Percentiles rank a stretch among this genome's conserved stretches.
phyloP scores from a whole-genome alignment of 2,329 filamentous ascomycete species.

The Aspergillus felis region DNA sequence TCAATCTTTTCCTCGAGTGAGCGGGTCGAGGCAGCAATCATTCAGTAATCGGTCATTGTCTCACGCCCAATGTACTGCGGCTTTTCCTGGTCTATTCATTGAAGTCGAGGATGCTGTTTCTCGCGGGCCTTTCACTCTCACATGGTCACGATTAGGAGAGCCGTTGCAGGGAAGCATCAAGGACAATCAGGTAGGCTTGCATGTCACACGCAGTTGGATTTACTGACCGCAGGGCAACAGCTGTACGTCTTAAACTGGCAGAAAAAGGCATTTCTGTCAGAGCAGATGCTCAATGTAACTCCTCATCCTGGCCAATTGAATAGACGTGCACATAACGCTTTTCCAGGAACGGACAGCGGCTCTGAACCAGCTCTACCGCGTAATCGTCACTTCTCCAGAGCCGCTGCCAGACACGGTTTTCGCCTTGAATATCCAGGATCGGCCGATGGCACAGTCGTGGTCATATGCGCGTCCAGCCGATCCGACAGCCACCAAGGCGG shows the following conservation, averaged over 20 bases:
- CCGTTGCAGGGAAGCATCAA: neutral
- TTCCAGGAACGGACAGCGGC: neutral
- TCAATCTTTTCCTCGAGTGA: too few species aligned
- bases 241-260: neutral
- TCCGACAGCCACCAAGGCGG: neutral
- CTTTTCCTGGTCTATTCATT: neutral
- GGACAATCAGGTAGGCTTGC: neutral
- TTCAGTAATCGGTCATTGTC: too few species aligned
- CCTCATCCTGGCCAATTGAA: neutral
- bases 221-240: neutral
- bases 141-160: neutral
- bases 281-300: neutral
- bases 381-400: neutral
- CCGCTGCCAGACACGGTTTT: neutral
- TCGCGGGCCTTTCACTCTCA: neutral
- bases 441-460: neutral
- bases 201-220: neutral
- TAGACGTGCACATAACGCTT: neutral
- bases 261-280: neutral
- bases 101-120: neutral
- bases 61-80: too few species aligned
- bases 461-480: neutral
- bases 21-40: too few species aligned
- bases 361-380: neutral
- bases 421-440: neutral